Base-by-base conservation (phyloP, 352 stramenopile species). In the Phytopythium delawarense region DNA sequence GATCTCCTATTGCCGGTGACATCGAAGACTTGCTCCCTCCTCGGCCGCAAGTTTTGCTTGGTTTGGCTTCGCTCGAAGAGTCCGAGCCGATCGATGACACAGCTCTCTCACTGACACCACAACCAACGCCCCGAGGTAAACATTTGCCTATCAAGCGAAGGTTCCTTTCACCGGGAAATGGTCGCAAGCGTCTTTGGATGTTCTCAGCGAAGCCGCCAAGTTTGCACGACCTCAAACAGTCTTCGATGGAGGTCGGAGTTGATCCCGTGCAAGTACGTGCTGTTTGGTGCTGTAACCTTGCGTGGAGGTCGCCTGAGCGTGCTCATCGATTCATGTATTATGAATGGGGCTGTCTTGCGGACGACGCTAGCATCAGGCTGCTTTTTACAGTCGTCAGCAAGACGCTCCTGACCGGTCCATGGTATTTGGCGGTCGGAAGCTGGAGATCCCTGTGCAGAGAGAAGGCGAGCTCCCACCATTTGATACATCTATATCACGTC, bases 381-480 rank as follows among this genome's bases (percentile, higher is more conserved):
- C 79, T 1, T 83, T 75, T 59, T 96, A 88, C 49, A 88, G 80
- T 34, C 66, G 71, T 15, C 44, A 57, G 16, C 56, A 63, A 6
- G 83, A 96, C 63, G 87, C 92, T 20, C 84, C 87, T 15, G 74
- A 81, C 0, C 91, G 91, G 64, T 58, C 81, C 3, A 73, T 94
- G 53, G 59, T 92, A 7, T 96, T 92, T 69, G 85, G 79, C 45
- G 84, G 87, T 7, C 75, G 82, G 42, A 88, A 87, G 39, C 89
- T 90, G 46, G 63, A 78, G 23, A 91, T 95, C 67, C 58, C 59
- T 7, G 65, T 72, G 2, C 67, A 69, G 0, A 75, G 72, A 61
- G 37, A 73, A 7, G 65, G 30, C 1, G 70, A 87, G 53, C 57
- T 87, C 12, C 51, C 37, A 3, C 21, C 37, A 9, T 96, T 92